Evolutionary conservation across 2,329 filamentous ascomycete genomes (phyloP).

Genomic region (Microascus cirrosus): DNA sequence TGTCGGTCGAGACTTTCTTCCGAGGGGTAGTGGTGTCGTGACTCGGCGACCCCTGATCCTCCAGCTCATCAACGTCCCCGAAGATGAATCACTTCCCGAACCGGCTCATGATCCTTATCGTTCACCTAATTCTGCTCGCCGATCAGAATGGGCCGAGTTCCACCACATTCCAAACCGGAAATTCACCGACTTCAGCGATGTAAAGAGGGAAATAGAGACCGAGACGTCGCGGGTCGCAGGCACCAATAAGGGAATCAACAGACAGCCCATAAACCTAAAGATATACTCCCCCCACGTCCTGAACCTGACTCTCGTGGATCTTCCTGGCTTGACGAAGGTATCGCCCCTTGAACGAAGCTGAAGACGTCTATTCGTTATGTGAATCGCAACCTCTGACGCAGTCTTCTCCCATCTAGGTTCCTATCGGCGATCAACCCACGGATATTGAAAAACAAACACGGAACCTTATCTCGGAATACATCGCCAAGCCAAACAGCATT

Average conservation of each 20-base stretch:
- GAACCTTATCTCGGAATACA: constrained; percentile 94
- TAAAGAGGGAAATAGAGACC: constrained; percentile 93
- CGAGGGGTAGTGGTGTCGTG: constrained; percentile 91
- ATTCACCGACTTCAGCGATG: constrained; percentile 84
- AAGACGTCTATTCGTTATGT: neutral
- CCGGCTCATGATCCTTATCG: constrained; percentile 62
- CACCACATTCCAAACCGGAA: constrained; percentile 84
- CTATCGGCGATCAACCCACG: constrained; percentile 91
- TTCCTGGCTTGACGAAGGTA: constrained; percentile 92
- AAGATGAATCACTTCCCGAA: constrained; percentile 57
- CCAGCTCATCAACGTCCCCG: constrained; percentile 93
- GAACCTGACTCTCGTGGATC: constrained; percentile 89
- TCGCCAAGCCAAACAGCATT: constrained; percentile 97
- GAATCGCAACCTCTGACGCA: constrained; percentile 4
- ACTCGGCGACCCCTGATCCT: constrained; percentile 89
- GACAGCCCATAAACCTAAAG: constrained; percentile 95
- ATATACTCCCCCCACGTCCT: constrained; percentile 96
- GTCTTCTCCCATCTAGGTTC: constrained; percentile 46
- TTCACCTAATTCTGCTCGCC: constrained; percentile 57
- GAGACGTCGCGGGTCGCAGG: constrained; percentile 88
- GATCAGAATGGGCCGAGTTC: constrained; percentile 83
- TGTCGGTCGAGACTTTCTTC: constrained; percentile 92
- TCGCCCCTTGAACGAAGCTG: constrained; percentile 4
- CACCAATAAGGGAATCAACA: constrained; percentile 96
- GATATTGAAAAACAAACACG: constrained; percentile 99